Evolutionary conservation across 345 rosid species (phyloP).

Genomic region (Geranium brycei): DNA sequence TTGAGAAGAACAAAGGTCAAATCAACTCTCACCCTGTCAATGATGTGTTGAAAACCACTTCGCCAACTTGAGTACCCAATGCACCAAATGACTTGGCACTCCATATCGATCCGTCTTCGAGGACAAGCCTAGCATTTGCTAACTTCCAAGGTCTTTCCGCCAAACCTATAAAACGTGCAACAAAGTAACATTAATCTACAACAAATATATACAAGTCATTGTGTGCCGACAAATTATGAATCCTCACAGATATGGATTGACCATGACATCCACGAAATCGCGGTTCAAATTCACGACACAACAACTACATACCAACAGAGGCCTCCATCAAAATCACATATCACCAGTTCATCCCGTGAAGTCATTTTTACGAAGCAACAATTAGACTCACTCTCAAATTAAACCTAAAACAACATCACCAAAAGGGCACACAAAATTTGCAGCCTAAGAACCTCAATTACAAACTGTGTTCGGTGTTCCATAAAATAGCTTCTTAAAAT

Average conservation of each 20-base stretch:
- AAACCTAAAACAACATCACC: too few relatives aligned
- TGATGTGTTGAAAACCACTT: constrained; percentile 92
- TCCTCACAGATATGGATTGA: not conserved
- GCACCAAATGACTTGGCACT: constrained; percentile 95
- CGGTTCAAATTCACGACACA: too few relatives aligned
- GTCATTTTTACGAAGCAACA: too few relatives aligned
- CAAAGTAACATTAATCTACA: not conserved
- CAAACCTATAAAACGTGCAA: constrained; percentile 21
- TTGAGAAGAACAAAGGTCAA: not conserved
- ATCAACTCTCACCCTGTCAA: constrained; percentile 50
- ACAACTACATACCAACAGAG: too few relatives aligned
- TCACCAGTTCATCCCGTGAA: too few relatives aligned
- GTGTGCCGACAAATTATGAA: not conserved
- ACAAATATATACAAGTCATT: too few relatives aligned
- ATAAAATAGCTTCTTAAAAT: too few relatives aligned
- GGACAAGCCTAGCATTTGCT: constrained; percentile 76
- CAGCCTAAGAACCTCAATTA: too few relatives aligned
- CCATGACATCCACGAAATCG: not conserved
- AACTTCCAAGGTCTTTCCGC: constrained; percentile 77
- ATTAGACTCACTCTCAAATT: too few relatives aligned
- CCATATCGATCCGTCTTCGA: constrained; percentile 92
- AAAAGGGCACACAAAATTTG: too few relatives aligned
- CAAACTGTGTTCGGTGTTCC: too few relatives aligned
- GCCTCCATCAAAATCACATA: too few relatives aligned
- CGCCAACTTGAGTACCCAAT: constrained; percentile 82